Evolutionary conservation across 441 rosid species (phyloP).

Genomic region (Adansonia gregorii): DNA sequence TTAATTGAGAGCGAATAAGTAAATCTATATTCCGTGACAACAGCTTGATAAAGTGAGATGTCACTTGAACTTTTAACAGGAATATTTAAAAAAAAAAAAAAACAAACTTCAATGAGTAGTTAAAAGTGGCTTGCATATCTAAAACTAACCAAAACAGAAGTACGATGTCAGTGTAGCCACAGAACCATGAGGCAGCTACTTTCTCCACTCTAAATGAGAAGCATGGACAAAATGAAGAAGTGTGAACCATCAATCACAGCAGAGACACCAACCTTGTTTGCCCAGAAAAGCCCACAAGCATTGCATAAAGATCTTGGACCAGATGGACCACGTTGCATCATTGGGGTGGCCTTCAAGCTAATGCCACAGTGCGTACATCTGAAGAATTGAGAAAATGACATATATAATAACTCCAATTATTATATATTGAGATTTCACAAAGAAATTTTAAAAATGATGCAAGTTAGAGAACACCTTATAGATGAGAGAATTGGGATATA

Average conservation of each 20-base stretch:
- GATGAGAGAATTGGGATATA: not conserved
- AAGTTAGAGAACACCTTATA: not conserved
- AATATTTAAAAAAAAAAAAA: not conserved
- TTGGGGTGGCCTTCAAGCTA: constrained; percentile 87
- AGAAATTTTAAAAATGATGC: not conserved
- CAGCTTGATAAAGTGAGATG: not conserved
- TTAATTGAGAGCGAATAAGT: not conserved
- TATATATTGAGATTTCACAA: not conserved
- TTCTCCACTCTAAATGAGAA: not conserved
- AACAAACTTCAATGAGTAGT: constrained; percentile 5
- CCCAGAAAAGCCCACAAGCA: constrained; percentile 98
- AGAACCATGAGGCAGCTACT: not conserved
- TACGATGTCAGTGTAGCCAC: not conserved
- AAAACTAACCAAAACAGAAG: constrained; percentile 1
- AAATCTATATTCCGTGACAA: not conserved
- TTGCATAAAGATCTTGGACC: constrained; percentile 98
- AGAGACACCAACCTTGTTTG: constrained; percentile 71
- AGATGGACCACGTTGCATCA: constrained; percentile 99
- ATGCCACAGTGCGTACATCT: constrained; percentile 91
- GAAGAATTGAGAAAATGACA: constrained; percentile 28
- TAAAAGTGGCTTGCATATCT: not conserved
- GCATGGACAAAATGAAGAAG: not conserved
- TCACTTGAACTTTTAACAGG: not conserved
- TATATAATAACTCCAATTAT: constrained; percentile 1
- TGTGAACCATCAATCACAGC: not conserved